Evolutionary conservation across 352 stramenopile genomes (phyloP).

Genomic region (Thraustochytrium striatum): DNA sequence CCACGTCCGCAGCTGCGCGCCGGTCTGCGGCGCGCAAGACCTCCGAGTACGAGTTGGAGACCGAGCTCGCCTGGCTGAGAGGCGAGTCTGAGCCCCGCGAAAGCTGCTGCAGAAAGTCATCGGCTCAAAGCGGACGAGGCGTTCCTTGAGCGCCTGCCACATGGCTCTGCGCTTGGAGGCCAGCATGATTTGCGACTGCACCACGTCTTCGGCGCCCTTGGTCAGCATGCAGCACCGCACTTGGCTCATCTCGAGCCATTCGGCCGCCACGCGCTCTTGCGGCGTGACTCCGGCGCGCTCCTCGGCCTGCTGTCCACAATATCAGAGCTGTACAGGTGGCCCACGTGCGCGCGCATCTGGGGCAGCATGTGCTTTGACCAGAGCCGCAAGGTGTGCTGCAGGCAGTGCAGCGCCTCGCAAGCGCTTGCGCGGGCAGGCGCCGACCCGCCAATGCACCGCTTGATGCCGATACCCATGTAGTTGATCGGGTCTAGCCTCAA

Average conservation of each 20-base stretch:
- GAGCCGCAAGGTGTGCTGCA: conserved; percentile 5
- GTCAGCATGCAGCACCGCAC: not conserved
- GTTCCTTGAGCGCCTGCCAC: conserved; percentile 7
- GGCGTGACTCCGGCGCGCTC: conserved; percentile 17
- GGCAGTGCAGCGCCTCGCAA: conserved; percentile 5
- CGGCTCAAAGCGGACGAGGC: conserved; percentile 11
- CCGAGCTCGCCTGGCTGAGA: not conserved
- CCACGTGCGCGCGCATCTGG: not conserved
- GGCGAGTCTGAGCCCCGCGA: not conserved
- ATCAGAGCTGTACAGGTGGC: conserved; percentile 22
- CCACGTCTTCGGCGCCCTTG: not conserved
- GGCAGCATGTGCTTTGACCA: conserved; percentile 37
- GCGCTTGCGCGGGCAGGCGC: not conserved
- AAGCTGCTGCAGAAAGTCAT: not conserved
- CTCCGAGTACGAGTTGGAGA: not conserved
- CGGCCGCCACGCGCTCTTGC: conserved; percentile 16
- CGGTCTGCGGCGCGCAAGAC: conserved; percentile 9
- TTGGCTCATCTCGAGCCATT: conserved; percentile 18
- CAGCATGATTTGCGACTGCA: conserved; percentile 36
- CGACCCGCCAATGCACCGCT: not conserved
- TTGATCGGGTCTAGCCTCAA: conserved; percentile 28
- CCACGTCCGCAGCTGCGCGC: too few relatives aligned
- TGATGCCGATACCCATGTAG: conserved; percentile 10
- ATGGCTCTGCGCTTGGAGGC: not conserved
- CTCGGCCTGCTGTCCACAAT: conserved; percentile 21